Base-by-base conservation (phyloP, 2,329 filamentous ascomycete species). In the Monilinia vaccinii-corymbosi region DNA sequence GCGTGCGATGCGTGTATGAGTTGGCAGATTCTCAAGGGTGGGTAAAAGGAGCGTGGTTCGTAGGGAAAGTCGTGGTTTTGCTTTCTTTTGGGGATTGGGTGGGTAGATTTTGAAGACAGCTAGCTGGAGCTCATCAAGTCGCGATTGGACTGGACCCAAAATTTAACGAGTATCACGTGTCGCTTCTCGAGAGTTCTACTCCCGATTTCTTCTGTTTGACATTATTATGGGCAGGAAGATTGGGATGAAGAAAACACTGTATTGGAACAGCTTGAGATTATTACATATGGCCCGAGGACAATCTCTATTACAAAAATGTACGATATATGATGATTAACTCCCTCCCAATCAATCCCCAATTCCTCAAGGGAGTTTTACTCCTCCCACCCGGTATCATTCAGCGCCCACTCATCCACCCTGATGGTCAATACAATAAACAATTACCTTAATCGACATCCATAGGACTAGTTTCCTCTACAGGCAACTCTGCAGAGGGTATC, bases 401-500 rank as follows among this genome's bases (percentile, higher is more conserved):
- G 53, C 36, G 48, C 34, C 56, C 13, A 40, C n/a, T 21, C 16
- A 10, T 42, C 14, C 23, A 58, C 28, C 32, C 42, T 34, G 6
- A 36, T 48, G 31, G 40, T 49, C 16, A 42, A 48, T 59, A 25
- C 3, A 59, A 21, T 9, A 13, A 46, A 36, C 11, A 8, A 32
- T 14, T 21, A 36, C 9, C 13, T 21, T 55, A 60, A 36, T 61
- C 59, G 31, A 61, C 69, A 45, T 66, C 69, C 21, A 61, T 60
- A 42, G 61, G 50, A 60, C 52, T 65, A 18, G 55, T 38, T 45
- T 71, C 70, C 2, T 61, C 67, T 72, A 77, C 79, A 79, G 38
- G 85, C 42, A 96, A 86, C 59, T 58, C 70, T 4, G 63, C 64
- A 73, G 78, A 80, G 79, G 89, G 85, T 40, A 96, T 87, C 59